Base-by-base conservation (phyloP, 371 early-diverging fungal genomes). In the Umbelopsis sp. region DNA sequence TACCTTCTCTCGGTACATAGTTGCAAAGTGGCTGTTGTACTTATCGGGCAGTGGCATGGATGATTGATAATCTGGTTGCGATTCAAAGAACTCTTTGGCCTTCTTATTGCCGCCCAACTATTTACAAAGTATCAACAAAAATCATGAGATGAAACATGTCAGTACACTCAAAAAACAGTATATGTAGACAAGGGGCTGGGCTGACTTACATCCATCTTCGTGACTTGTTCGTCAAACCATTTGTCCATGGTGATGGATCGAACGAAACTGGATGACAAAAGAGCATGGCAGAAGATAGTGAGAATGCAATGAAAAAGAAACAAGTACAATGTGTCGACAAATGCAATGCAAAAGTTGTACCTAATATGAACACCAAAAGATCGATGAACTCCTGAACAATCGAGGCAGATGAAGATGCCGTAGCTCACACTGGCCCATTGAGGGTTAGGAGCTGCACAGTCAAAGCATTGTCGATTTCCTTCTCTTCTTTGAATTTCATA, bases 241-340 rank as follows among this genome's bases (percentile, higher is more conserved):
- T 92, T 92, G 80, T 99, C 99, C 98, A 99, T 99, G 22, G 93
- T 92, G 65, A 98, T 93, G 20, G 99, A 98, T 22, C 99, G 93
- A 50, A 99, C 98, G 88, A 98, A 97, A 80, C 92, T 93, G 74
- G 24, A 63, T 41, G 57, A 66, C 25, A 25, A 64, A 35, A 10
- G 11, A 57, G 7, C 12, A 5, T 29, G 37, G 53, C 29, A 4
- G 29, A 6, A 22, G 44, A 4, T 22, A 1, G 18, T 20, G 38
- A 11, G 22, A 44, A 3, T 8, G 8, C n/a, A 32, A 22, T 22
- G 10, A 10, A 12, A 41, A 8, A 22, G 22, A 24, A 48, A 1
- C 18, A 50, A 65, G 9, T 0, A 18, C n/a, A 1, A 20, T 45
- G 4, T 25, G 37, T 29, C 29, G 48, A 29, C 1, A 1, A 2